Percentiles rank a stretch among this genome's conserved stretches.
These are phyloP conservation scores for Salix exigua DNA, from an alignment of 345 rosid species.

Conservation along the genomic window DNA sequence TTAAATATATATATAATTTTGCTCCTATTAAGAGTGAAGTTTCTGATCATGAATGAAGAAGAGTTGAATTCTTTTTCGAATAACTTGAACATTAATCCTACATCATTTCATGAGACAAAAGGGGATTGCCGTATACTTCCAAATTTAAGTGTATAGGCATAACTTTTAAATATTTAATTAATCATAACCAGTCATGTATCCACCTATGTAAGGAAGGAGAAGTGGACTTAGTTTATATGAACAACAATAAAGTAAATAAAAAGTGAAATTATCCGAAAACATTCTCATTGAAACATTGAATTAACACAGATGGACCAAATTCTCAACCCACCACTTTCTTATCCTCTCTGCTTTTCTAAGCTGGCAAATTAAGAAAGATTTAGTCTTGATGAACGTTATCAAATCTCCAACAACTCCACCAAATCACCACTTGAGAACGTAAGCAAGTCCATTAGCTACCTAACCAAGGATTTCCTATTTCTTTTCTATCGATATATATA, in stretches of 20 bases:
- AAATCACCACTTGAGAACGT: slow-evolving; percentile 14
- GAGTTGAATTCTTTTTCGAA: no score
- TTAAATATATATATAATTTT: no score
- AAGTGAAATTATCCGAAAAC: not conserved
- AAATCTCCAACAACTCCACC: slow-evolving; percentile 42
- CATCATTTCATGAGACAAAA: no score
- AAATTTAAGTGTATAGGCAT: no score
- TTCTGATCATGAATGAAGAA: no score
- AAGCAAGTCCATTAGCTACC: slow-evolving; percentile 20
- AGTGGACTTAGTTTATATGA: not conserved
- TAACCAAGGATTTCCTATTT: not conserved
- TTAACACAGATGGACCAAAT: not conserved
- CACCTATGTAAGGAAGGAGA: no score
- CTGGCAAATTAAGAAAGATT: not conserved
- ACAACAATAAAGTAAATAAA: not conserved
- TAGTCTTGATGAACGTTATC: slow-evolving; percentile 8
- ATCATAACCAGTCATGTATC: no score
- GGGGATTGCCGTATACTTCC: no score
- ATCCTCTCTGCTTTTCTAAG: not conserved
- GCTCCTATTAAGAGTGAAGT: no score
- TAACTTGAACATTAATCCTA: no score
- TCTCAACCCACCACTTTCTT: not conserved
- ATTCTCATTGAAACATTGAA: not conserved
- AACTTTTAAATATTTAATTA: no score
- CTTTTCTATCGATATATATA: not conserved